Evolutionary conservation across 164 flowering plant species (phyloP), one percentile per base, ranked within the genome.

Genomic region (Stephania japonica): DNA sequence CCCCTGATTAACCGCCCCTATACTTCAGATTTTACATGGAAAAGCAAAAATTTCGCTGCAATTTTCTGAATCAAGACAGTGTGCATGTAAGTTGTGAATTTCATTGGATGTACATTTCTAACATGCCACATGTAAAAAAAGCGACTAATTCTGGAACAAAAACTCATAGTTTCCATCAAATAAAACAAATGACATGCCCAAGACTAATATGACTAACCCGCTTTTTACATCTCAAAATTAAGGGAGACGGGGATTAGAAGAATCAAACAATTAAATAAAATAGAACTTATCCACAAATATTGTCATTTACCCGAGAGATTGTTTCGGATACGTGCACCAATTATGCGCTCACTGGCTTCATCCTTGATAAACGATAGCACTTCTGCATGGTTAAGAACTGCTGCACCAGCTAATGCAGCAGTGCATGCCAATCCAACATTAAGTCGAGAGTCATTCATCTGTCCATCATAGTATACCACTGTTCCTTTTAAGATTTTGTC

Each of bases 381-480:
- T 86, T 96, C 99, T 23, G 98, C 97, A 86, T 96, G 89, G 76
- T 93, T 96, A 71, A 96, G 97, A 71, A 96, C 91, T 8, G 97
- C 90, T 23, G 99, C 98, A 73, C 99, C 99, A 79, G 97, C 98
- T 77, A 96, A 77, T 65, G 99, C 97, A 78, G 98, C 98, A 77
- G 95, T 87, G 78, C 93, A 93, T 61, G 98, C 99, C 75, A 96
- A 80, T 26, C 88, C 92, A 81, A 95, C 93, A 87, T 95, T 95
- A 56, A 95, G 84, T 23, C 99, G 84, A 42, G 99, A 85, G 74
- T 95, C 99, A 85, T 95, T 89, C 99, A 95, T 93, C 80, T 95
- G 99, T 38, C 99, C 99, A 83, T 95, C 99, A 82, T 90, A 95
- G 75, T 95, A 95, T 19, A 95, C 99, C 64, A 95, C 97, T 21